A percentile compares a stretch with the other conserved stretches of the same genome.
Conservation (phyloP, 495 filamentous ascomycete genomes). For the Podospora didyma region DNA sequence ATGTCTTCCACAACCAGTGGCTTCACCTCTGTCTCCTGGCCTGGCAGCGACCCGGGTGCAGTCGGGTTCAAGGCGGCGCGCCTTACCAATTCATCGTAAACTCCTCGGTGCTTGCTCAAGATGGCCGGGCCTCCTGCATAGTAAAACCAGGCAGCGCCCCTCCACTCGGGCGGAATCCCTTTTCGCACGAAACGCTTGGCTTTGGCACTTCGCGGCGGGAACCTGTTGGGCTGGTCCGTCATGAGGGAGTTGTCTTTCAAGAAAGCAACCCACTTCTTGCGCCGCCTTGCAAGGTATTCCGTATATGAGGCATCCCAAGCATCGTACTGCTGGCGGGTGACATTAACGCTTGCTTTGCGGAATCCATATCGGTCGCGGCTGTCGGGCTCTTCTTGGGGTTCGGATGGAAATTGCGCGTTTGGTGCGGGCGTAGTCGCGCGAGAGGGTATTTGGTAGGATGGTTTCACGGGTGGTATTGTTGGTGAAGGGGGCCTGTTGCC, state of each 20-base stretch:
- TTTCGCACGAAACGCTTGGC: conserved; percentile 89
- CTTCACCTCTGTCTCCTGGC: conserved; percentile 43
- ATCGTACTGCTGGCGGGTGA: conserved; percentile 74
- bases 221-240: conserved; percentile 65
- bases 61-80: conserved; percentile 28
- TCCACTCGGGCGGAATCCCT: conserved; percentile 90
- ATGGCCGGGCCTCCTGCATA: conserved; percentile 87
- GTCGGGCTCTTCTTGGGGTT: conserved; percentile 27
- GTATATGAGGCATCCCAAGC: conserved; percentile 72
- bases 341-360: conserved; percentile 77
- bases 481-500: conserved; percentile 6
- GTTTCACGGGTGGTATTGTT: neutral
- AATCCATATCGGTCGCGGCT: conserved; percentile 87
- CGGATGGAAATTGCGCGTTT: conserved; percentile 17
- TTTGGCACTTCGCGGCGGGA: conserved; percentile 75
- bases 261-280: conserved; percentile 75
- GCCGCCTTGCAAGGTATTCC: conserved; percentile 62
- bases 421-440: conserved; percentile 15
- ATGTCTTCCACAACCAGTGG: conserved; percentile 82
- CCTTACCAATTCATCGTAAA: conserved; percentile 67
- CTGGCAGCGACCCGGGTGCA: conserved; percentile 13
- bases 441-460: neutral
- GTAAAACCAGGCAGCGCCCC: conserved; percentile 94
- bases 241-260: conserved; percentile 72
- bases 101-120: conserved; percentile 64